A percentile compares a stretch with the other conserved stretches of the same genome.
Conservation (phyloP, 1,284 basidiomycete species). For the Sphaerobolus stellatus region DNA sequence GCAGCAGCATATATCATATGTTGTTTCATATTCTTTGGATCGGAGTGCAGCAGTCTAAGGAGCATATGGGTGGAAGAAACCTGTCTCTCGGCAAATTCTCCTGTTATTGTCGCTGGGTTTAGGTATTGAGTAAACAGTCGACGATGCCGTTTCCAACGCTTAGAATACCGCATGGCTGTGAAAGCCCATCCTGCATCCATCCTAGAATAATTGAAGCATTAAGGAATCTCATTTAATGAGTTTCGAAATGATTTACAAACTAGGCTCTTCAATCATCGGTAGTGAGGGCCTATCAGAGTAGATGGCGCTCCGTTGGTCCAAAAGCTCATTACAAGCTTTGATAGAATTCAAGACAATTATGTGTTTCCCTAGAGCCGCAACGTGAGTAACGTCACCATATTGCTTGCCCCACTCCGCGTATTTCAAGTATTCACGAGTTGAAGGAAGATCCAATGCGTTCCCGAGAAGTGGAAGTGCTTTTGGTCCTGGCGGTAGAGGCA, state of each 20-base stretch:
- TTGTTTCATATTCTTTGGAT: background rate
- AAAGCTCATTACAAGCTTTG: slow-evolving; percentile 14
- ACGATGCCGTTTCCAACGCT: slow-evolving; percentile 21
- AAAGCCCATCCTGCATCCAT: slow-evolving; percentile 24
- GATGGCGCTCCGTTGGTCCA: slow-evolving; percentile 16
- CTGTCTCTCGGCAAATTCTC: background rate
- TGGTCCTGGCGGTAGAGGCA: background rate
- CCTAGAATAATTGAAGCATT: slow-evolving; percentile 7
- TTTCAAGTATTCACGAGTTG: background rate
- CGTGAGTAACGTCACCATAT: slow-evolving; percentile 35
- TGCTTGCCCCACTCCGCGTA: slow-evolving; percentile 36
- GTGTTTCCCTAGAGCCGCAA: slow-evolving; percentile 11
- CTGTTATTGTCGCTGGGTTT: slow-evolving; percentile 5
- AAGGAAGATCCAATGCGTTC: background rate
- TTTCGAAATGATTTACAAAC: background rate
- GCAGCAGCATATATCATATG: background rate
- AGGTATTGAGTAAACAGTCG: slow-evolving; percentile 20
- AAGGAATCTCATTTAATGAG: background rate
- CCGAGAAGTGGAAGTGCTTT: background rate
- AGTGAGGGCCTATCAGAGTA: slow-evolving; percentile 17
- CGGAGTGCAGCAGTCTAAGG: background rate
- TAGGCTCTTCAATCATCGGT: background rate
- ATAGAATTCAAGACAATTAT: slow-evolving; percentile 17
- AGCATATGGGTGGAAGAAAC: background rate
- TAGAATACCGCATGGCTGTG: slow-evolving; percentile 22